Evolutionary conservation across 345 rosid genomes (phyloP), one percentile per base, ranked within the genome.

Genomic region (Toxicodendron radicans): DNA sequence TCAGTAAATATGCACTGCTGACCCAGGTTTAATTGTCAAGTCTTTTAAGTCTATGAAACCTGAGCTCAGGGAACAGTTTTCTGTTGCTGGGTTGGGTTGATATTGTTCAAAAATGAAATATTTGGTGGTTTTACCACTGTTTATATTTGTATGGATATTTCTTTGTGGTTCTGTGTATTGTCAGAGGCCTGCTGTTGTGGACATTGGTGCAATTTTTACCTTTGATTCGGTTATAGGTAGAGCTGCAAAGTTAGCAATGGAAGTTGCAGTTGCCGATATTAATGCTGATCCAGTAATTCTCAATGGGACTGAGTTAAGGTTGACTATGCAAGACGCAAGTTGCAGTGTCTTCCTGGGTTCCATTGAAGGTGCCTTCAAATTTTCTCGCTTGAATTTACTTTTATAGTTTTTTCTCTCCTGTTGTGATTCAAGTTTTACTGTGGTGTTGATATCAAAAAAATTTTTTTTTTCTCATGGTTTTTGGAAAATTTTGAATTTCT

Each of bases 151-250:
- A 30, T 77, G 73, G 79, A 43, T 79, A 11, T 69, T 60, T 20
- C 35, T 73, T 23, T 12, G 10, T 69, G 76, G 78, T 33, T 68
- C 66, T n/a, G 86, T 46, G 24, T 11, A 59, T 45, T 77, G 85
- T 61, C 78, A 65, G 41, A 82, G 79, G 74, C 93, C 94, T 63
- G 27, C 73, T n/a, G 81, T 66, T 68, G 96, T 89, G 56, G 85
- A 86, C 43, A 10, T 94, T 33, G 98, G 95, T 70, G 93, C 92
- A 54, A 68, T 91, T 82, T 89, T 92, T 46, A 75, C 91, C 64
- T 84, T 79, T 79, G 83, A 91, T 79, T 90, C 98, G 6, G 88
- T 88, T 13, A 88, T 94, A 33, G 98, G 98, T 69, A 86, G 86
- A 77, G 91, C 85, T 77, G 92, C 97, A 72, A 91, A 83, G 85